phyloP scores from a whole-genome alignment of 305 asterid species.

The Fraxinus angustifolia region DNA sequence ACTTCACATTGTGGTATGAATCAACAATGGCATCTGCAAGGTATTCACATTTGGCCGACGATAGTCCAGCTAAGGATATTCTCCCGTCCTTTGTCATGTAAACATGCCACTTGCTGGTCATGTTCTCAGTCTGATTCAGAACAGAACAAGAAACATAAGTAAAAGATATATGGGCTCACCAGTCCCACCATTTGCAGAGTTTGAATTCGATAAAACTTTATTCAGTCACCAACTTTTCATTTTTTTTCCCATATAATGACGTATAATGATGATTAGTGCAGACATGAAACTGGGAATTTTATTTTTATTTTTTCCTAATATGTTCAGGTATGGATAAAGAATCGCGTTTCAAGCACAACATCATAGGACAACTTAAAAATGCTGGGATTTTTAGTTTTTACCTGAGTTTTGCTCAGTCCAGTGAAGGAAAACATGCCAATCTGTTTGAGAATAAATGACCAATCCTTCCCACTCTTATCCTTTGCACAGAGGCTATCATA shows the following conservation, averaged over 20 bases:
- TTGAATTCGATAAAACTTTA: not conserved
- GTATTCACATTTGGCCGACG: constrained; percentile 94
- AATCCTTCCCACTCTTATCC: constrained; percentile 84
- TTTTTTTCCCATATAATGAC: not conserved
- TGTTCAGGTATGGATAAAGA: not conserved
- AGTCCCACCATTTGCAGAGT: not conserved
- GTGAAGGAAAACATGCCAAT: constrained; percentile 98
- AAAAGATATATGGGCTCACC: not conserved
- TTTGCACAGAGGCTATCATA: constrained; percentile 55
- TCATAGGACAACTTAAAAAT: not conserved
- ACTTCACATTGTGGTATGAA: constrained; percentile 80
- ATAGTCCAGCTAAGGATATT: constrained; percentile 90
- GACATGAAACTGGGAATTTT: not conserved
- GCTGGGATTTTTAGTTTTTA: constrained; percentile 20
- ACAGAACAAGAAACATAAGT: constrained; percentile 23
- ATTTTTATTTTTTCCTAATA: not conserved
- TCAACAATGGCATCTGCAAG: constrained; percentile 96
- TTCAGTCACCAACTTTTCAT: not conserved
- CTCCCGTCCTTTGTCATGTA: constrained; percentile 99
- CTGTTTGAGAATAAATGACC: constrained; percentile 88
- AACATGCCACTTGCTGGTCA: constrained; percentile 88
- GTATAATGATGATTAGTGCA: not conserved
- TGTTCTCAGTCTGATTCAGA: constrained; percentile 71
- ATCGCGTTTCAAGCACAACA: not conserved
- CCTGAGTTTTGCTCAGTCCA: constrained; percentile 90